Evolutionary conservation across 148 eudicot genomes (phyloP).

Genomic region (Rhododendron kiyosumense): DNA sequence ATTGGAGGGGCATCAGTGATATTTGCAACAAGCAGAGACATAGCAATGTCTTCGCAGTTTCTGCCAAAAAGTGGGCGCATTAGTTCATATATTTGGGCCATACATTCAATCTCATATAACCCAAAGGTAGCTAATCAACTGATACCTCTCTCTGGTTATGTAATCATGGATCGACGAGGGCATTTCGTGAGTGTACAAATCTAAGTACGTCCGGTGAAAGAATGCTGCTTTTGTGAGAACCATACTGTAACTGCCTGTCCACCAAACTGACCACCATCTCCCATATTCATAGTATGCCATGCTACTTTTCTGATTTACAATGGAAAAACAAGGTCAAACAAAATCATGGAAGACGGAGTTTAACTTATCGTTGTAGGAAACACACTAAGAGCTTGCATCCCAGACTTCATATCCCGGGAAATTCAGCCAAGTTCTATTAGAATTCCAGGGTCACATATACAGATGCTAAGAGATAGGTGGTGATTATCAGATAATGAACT

Average conservation of each 20-base stretch:
- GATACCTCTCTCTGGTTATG: slow-evolving; percentile 53
- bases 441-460: not conserved
- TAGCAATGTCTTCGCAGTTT: slow-evolving; percentile 79
- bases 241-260: slow-evolving; percentile 76
- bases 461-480: not conserved
- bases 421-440: not conserved
- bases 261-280: slow-evolving; percentile 92
- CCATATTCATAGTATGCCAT: slow-evolving; percentile 36
- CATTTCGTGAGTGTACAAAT: slow-evolving; percentile 58
- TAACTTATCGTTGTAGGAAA: not conserved
- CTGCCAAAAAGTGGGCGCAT: slow-evolving; percentile 20
- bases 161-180: slow-evolving; percentile 54
- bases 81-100: not conserved
- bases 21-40: slow-evolving; percentile 77
- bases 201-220: slow-evolving; percentile 60
- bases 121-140: not conserved
- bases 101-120: not conserved
- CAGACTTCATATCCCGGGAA: not conserved
- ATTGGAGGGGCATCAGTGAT: slow-evolving; percentile 61
- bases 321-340: slow-evolving; percentile 2
- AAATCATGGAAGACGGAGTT: not conserved
- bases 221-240: slow-evolving; percentile 73
- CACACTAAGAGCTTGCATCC: not conserved
- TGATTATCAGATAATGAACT: not conserved
- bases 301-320: slow-evolving; percentile 33